Evolutionary conservation across 129 eudicot species (phyloP).

Genomic region (Oenanthe sinensis): DNA sequence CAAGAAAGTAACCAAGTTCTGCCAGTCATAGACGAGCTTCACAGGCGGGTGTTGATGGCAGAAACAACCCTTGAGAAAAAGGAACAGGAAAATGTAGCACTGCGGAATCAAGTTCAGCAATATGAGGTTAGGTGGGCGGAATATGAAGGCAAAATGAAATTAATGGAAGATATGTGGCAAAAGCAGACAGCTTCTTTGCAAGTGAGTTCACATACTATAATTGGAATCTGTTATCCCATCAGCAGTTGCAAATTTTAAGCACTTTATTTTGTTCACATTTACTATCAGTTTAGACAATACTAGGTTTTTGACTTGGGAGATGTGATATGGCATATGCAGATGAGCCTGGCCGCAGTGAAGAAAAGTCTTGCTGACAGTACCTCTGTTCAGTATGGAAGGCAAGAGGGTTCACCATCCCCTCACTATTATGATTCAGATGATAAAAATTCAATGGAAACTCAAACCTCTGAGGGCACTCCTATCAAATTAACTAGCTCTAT

Average conservation of each 20-base stretch:
- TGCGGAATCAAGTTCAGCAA: constrained; percentile 53
- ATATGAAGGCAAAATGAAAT: constrained; percentile 70
- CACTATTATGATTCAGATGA: constrained; percentile 38
- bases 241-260: not conserved
- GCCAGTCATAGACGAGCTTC: constrained; percentile 55
- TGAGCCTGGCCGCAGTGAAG: constrained; percentile 50
- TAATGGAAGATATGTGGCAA: constrained; percentile 86
- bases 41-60: constrained; percentile 38
- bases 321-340: constrained; percentile 25
- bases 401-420: constrained; percentile 33
- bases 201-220: constrained; percentile 38
- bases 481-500: constrained; percentile 17
- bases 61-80: constrained; percentile 45
- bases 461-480: constrained; percentile 41
- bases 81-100: constrained; percentile 53
- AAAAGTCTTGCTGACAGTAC: constrained; percentile 38
- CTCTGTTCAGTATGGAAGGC: constrained; percentile 17
- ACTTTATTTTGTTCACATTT: not conserved
- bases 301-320: not conserved
- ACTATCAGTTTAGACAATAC: not conserved
- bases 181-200: constrained; percentile 73
- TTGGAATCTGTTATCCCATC: not conserved
- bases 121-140: constrained; percentile 66
- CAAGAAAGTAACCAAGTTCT: constrained; percentile 7
- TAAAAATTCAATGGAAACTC: constrained; percentile 20